Conservation (phyloP, 1,139 yeast genomes). For the Yamadazyma kanchanaburiensis region DNA sequence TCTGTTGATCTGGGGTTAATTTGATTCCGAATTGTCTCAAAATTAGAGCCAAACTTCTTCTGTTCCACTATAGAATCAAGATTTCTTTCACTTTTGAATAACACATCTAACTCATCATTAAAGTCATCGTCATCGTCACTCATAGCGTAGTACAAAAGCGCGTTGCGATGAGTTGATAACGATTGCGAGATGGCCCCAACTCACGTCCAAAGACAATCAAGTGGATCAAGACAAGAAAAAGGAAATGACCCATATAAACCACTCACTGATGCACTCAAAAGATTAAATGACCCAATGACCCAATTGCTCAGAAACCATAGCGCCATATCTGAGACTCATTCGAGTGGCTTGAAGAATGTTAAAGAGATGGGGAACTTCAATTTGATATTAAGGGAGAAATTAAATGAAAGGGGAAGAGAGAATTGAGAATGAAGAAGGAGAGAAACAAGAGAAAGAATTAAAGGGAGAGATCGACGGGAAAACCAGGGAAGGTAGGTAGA, state of each 20-base stretch:
- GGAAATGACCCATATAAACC: constrained; percentile 21
- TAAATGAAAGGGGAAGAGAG: constrained; percentile 1
- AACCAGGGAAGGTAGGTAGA: too few relatives aligned
- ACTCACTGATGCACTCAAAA: constrained; percentile 18
- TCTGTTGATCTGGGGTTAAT: too few relatives aligned
- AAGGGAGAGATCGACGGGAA: constrained; percentile 1
- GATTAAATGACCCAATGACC: constrained; percentile 21
- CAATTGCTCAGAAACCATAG: constrained; percentile 24
- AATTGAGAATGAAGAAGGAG: too few relatives aligned
- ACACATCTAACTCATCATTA: constrained; percentile 13
- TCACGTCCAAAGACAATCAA: too few relatives aligned
- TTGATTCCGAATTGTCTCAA: too few relatives aligned
- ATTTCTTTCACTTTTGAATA: too few relatives aligned
- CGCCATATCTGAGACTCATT: constrained; percentile 24
- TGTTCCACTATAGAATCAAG: too few relatives aligned
- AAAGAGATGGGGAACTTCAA: constrained; percentile 8
- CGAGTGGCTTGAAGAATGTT: constrained; percentile 21
- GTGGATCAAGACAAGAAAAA: too few relatives aligned
- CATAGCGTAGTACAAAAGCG: constrained; percentile 6
- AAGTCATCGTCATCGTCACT: constrained; percentile 11
- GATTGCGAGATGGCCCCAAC: too few relatives aligned
- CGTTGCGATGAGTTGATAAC: constrained; percentile 1
- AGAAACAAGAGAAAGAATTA: too few relatives aligned
- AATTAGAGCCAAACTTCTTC: too few relatives aligned
- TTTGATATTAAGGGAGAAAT: constrained; percentile 6